A percentile compares a stretch with the other conserved stretches of the same genome.
Conservation (phyloP, 2,329 filamentous ascomycete genomes). For the Apiospora phragmitis region DNA sequence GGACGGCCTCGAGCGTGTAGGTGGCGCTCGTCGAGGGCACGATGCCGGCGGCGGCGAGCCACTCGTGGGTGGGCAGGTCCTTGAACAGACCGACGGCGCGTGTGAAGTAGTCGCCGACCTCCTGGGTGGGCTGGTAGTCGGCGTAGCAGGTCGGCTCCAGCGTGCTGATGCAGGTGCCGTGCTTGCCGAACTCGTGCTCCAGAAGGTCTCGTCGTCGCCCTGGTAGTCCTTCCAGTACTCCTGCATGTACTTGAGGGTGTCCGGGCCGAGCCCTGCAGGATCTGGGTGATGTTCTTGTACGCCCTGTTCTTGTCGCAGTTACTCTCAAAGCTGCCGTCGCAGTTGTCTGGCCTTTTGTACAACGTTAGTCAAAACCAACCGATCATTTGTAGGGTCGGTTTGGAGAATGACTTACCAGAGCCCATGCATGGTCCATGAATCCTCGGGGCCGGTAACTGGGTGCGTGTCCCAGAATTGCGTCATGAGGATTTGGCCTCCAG, state of each 20-base stretch:
- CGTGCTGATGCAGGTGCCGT: conserved; percentile 73
- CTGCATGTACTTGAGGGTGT: conserved; percentile 63
- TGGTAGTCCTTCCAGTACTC: conserved; percentile 71
- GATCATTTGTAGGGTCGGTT: background rate
- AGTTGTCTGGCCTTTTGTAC: conserved; percentile 57
- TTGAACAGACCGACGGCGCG: conserved; percentile 67
- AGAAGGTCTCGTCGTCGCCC: conserved; percentile 64
- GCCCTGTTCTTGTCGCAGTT: conserved; percentile 62
- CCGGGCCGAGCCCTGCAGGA: conserved; percentile 46
- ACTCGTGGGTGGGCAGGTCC: conserved; percentile 62
- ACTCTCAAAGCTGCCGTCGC: conserved; percentile 68
- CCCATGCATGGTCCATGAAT: conserved; percentile 76
- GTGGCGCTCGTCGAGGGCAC: conserved; percentile 53
- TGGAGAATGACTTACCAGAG: conserved; percentile 41
- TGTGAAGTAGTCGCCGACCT: conserved; percentile 70
- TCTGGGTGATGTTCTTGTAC: conserved; percentile 66
- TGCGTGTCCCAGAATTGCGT: conserved; percentile 79
- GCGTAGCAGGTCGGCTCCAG: conserved; percentile 67
- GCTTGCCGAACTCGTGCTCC: conserved; percentile 75
- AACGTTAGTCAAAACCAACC: background rate
- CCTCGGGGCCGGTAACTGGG: conserved; percentile 62
- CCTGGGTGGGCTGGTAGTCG: conserved; percentile 58
- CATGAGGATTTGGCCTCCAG: conserved; percentile 69
- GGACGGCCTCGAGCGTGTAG: conserved; percentile 60
- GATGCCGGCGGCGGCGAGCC: conserved; percentile 62